Conservation (phyloP, 306 rosid species). For the Prinsepia uniflora region DNA sequence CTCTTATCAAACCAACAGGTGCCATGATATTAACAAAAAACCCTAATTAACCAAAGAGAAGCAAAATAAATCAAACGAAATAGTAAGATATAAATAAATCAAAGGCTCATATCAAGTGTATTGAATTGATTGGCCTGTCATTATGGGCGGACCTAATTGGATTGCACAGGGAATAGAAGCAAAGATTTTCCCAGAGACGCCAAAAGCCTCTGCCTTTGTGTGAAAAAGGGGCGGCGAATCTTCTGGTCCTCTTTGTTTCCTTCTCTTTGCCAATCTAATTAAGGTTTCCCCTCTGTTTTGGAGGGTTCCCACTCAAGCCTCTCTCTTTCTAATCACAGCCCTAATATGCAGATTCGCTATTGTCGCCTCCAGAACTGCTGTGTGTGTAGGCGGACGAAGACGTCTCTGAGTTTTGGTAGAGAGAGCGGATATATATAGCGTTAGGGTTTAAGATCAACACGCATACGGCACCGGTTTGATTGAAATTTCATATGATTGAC, state of each 20-base stretch:
- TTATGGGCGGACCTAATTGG: conserved; percentile 30
- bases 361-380: background rate
- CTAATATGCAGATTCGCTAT: background rate
- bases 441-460: background rate
- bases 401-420: background rate
- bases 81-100: background rate
- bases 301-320: conserved; percentile 56
- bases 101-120: conserved; percentile 81
- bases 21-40: conserved; percentile 19
- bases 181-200: conserved; percentile 31
- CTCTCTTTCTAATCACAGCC: conserved; percentile 84
- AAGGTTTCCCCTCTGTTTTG: background rate
- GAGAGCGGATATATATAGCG: background rate
- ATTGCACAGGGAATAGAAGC: background rate
- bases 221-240: conserved; percentile 36
- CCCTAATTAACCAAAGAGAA: background rate
- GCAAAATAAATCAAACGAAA: background rate
- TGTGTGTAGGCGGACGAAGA: background rate
- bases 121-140: conserved; percentile 39
- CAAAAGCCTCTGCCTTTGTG: conserved; percentile 25
- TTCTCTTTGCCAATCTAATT: conserved; percentile 14
- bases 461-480: too few relatives aligned
- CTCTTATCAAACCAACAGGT: conserved; percentile 34
- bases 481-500: too few relatives aligned
- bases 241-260: background rate